These are phyloP conservation scores for Hypoxylon crocopeplum DNA, from an alignment of 495 filamentous ascomycete genomes.

Conservation along the genomic window DNA sequence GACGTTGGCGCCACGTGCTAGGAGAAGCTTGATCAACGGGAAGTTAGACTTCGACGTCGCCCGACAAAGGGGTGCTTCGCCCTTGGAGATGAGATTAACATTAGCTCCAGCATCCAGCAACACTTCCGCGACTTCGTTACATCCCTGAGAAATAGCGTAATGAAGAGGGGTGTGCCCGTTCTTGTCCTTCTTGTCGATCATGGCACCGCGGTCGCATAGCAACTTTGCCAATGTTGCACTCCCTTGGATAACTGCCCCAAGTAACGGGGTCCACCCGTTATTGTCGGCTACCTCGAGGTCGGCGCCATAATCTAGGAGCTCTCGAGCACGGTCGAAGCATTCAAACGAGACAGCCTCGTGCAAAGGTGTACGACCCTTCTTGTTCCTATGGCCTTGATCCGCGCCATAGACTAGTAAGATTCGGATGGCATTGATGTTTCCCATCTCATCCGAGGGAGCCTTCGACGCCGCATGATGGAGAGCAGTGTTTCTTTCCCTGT, in stretches of 20 bases:
- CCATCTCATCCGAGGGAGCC: conserved; percentile 29
- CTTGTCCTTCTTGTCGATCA: conserved; percentile 29
- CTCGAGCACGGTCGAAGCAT: conserved; percentile 17
- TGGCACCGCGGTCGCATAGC: conserved; percentile 38
- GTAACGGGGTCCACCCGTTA: conserved; percentile 30
- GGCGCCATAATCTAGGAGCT: conserved; percentile 40
- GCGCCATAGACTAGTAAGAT: conserved; percentile 37
- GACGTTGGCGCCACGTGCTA: conserved; percentile 12
- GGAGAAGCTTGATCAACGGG: conserved; percentile 15
- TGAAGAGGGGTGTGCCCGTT: conserved; percentile 35
- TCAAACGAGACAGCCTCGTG: conserved; percentile 32
- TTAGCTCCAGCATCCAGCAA: conserved; percentile 36
- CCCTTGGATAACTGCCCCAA: conserved; percentile 36
- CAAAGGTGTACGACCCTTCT: conserved; percentile 34
- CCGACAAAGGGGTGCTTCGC: conserved; percentile 29
- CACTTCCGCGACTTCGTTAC: conserved; percentile 26
- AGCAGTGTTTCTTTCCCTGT: conserved; percentile 35
- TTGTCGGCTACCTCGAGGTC: conserved; percentile 29
- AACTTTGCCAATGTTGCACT: conserved; percentile 28
- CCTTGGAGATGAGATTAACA: conserved; percentile 28
- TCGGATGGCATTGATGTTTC: conserved; percentile 28
- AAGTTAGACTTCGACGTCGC: conserved; percentile 29
- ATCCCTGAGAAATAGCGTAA: conserved; percentile 36
- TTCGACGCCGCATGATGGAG: conserved; percentile 40
- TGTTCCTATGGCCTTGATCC: conserved; percentile 26